Conservation (phyloP, 2,329 filamentous ascomycete species). For the Colletotrichum navitas region DNA sequence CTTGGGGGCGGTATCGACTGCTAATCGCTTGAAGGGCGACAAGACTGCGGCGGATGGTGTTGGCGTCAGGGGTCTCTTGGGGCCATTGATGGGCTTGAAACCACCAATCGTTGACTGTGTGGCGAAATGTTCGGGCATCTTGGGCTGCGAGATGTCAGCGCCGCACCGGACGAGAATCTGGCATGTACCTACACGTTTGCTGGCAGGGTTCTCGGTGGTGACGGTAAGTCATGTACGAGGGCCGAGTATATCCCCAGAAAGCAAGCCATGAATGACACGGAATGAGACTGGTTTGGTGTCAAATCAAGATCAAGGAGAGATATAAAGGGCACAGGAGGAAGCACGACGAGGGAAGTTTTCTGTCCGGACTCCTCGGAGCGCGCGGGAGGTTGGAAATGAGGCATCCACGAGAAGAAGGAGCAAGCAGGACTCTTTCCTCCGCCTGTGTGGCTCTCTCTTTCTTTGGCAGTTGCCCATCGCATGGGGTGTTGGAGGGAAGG, state of each 20-base stretch:
- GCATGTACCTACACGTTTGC: neutral
- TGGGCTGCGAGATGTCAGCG: neutral
- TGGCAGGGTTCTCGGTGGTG: neutral
- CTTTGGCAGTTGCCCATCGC: neutral
- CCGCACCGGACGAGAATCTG: neutral
- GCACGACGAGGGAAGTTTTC: neutral
- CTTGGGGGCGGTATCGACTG: neutral
- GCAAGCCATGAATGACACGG: neutral
- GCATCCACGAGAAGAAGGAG: neutral
- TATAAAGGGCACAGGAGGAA: neutral
- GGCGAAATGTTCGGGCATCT: neutral
- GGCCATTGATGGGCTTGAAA: conserved; percentile 15
- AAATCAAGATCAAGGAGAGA: neutral
- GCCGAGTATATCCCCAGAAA: neutral
- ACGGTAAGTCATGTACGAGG: neutral
- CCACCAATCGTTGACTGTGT: neutral
- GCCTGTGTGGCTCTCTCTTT: too few relatives aligned
- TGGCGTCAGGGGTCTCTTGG: conserved; percentile 22
- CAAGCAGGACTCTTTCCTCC: neutral
- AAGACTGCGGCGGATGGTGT: neutral
- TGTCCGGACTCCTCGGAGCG: neutral
- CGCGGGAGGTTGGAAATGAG: neutral
- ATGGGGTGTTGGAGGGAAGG: neutral
- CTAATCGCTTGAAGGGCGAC: conserved; percentile 4
- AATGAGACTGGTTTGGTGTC: neutral